Base-by-base conservation (phyloP, 108 stramenopile genomes). In the Cyclostephanos tholiformis region DNA sequence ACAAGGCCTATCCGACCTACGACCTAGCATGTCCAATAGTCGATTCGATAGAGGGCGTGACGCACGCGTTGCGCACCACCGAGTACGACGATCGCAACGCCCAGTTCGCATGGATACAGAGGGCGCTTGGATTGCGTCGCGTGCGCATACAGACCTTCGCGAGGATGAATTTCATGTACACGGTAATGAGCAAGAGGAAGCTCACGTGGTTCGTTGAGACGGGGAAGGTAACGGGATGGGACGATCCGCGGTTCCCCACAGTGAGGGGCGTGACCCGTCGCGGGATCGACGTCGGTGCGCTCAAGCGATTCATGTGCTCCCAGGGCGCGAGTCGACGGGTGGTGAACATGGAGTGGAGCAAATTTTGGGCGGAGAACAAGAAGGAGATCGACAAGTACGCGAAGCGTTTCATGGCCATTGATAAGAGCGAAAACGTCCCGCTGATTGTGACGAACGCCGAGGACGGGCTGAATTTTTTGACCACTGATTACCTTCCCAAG, bases 1-100 rank as follows among this genome's bases (percentile, higher is more conserved):
- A 96, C 90, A 97, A 97, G 83, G 99, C 99, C 32, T 99, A 99
- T 77, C 99, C 99, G 8, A 99, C 99, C 11, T 99, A 99, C 65
- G 99, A 99, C 76, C 79, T 99, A 56, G 98, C 98, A 13, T 99
- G 99, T 84, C 99, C 99, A 46, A 98, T 99, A 75, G 97, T 99
- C n/a, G 99, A 99, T 83, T 84, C 86, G 16, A 65, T 99, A 25
- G 99, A 99, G 71, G 99, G 99, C 13, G 98, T 99, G 36, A 98
- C 97, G 8, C 99, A 99, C 82, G 98, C 98, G 8, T 75, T 98
- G 27, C 95, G 99, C 35, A 99, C 98, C 11, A 99, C 98, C 17
- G 98, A 99, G 80, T 99, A 99, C 89, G 95, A 97, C 75, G 99
- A 99, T 79, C 87, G 94, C 30, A 92, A 98, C 77, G 95, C 90